Evolutionary conservation across 495 filamentous ascomycete species (phyloP).

Genomic region (Lophiostoma macrostomum): DNA sequence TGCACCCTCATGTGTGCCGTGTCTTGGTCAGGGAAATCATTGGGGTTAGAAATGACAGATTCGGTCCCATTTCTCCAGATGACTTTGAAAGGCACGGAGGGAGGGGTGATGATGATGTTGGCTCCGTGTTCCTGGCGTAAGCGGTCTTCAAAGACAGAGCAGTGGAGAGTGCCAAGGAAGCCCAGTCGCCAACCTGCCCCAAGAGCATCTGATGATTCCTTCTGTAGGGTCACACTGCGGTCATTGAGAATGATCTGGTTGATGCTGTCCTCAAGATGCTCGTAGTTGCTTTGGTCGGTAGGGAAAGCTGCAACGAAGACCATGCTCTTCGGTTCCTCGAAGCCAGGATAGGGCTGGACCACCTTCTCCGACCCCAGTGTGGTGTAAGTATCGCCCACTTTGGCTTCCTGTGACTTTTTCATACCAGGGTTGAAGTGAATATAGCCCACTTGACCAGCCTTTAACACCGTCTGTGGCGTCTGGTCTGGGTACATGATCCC

Average conservation of each 20-base stretch:
- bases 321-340: slow-evolving; percentile 98
- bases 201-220: slow-evolving; percentile 88
- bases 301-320: slow-evolving; percentile 97
- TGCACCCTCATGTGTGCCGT: slow-evolving; percentile 55
- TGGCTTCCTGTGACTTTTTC: slow-evolving; percentile 92
- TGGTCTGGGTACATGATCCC: slow-evolving; percentile 94
- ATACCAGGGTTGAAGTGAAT: slow-evolving; percentile 97
- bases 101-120: slow-evolving; percentile 94
- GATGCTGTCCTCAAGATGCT: slow-evolving; percentile 88
- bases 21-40: slow-evolving; percentile 78
- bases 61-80: slow-evolving; percentile 70
- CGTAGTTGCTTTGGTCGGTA: slow-evolving; percentile 81
- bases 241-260: slow-evolving; percentile 92
- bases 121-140: slow-evolving; percentile 91
- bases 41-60: slow-evolving; percentile 75
- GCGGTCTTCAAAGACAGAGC: slow-evolving; percentile 97
- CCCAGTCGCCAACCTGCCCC: slow-evolving; percentile 93
- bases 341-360: slow-evolving; percentile 82
- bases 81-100: slow-evolving; percentile 87
- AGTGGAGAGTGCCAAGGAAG: slow-evolving; percentile 94
- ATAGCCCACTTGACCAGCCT: slow-evolving; percentile 93
- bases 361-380: slow-evolving; percentile 71
- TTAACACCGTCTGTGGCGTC: slow-evolving; percentile 71
- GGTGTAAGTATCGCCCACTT: slow-evolving; percentile 93
- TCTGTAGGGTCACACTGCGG: slow-evolving; percentile 86